Base-by-base conservation (phyloP, 2,329 filamentous ascomycete genomes). In the Arthrobotrys sphaeroides region DNA sequence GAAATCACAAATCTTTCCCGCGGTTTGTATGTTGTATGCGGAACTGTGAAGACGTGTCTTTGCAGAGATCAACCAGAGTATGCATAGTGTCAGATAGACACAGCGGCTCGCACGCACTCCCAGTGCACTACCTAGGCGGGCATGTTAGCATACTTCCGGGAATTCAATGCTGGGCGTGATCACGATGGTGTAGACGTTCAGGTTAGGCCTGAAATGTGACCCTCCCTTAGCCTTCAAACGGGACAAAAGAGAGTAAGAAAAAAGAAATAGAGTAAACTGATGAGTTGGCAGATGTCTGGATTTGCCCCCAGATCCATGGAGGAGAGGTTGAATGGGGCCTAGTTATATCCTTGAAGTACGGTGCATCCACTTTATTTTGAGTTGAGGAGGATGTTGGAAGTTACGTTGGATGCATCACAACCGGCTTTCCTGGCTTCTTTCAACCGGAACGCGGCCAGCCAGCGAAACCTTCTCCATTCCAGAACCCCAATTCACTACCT, bases 31-130 rank as follows among this genome's bases (percentile, higher is more conserved):
- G n/a, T n/a, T 36, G n/a, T 38, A 26, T 40, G 60, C 60, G 40
- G 1, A 38, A 42, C 13, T 12, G 45, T 53, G 18, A 13, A 73
- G 69, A 62, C 62, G 70, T 74, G 70, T 74, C 70, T 67, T 73
- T 74, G 70, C 70, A 74, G 62, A 68, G 70, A 74, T 74, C 70
- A 74, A 28, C 70, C 55, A 36, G 40, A 22, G n/a, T 31, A 28
- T 74, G 70, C 69, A 73, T 74, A 40, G 28, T 13, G 7, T 28
- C 20, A 20, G 18, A 49, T 55, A 55, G 38, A 20, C 16, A 53
- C n/a, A 36, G 2, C 16, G 26, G 36, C n/a, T 45, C 28, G 28
- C 26, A 28, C 49, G n/a, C 53, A 42, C 10, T 49, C 24, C n/a
- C n/a, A n/a, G n/a, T n/a, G 5, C 22, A 43, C 53, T n/a, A 43